A percentile compares a stretch with the other conserved stretches of the same genome.
phyloP scores from a whole-genome alignment of 1,284 basidiomycete species.

The Phellopilus nigrolimitatus region DNA sequence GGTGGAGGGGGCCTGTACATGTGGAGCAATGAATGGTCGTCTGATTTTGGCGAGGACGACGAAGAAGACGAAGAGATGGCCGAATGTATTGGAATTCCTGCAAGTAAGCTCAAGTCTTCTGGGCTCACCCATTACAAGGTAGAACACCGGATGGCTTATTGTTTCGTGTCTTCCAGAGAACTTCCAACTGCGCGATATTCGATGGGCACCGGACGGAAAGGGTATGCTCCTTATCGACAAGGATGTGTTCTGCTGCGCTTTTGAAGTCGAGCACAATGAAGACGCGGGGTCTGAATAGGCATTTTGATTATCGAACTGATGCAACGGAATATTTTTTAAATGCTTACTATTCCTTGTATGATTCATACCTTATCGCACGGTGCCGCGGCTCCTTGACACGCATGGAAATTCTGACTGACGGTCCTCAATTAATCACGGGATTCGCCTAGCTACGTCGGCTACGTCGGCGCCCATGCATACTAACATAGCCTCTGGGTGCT shows the following conservation, averaged over 20 bases:
- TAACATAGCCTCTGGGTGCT: no score
- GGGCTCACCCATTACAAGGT: not conserved
- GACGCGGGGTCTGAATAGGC: not conserved
- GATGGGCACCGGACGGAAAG: conserved; percentile 82
- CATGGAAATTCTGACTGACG: no score
- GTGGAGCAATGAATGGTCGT: conserved; percentile 77
- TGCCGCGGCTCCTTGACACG: no score
- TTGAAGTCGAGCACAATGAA: conserved; percentile 62
- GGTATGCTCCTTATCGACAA: conserved; percentile 67
- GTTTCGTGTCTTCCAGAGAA: conserved; percentile 38
- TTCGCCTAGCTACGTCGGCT: no score
- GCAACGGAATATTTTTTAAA: no score
- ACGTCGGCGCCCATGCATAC: no score
- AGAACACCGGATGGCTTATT: not conserved
- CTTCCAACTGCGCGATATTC: conserved; percentile 60
- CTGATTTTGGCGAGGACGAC: conserved; percentile 34
- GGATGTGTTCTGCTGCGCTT: conserved; percentile 78
- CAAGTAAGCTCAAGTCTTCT: conserved; percentile 40
- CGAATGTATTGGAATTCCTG: conserved; percentile 76
- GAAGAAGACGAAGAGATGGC: conserved; percentile 59
- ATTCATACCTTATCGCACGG: no score
- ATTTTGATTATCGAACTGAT: no score
- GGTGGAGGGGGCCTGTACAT: conserved; percentile 64
- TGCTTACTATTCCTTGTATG: no score
- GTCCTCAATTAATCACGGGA: no score